Percentiles rank a stretch among this genome's conserved stretches.
phyloP scores from a whole-genome alignment of 2,329 filamentous ascomycete genomes.

The Nakataea oryzae region DNA sequence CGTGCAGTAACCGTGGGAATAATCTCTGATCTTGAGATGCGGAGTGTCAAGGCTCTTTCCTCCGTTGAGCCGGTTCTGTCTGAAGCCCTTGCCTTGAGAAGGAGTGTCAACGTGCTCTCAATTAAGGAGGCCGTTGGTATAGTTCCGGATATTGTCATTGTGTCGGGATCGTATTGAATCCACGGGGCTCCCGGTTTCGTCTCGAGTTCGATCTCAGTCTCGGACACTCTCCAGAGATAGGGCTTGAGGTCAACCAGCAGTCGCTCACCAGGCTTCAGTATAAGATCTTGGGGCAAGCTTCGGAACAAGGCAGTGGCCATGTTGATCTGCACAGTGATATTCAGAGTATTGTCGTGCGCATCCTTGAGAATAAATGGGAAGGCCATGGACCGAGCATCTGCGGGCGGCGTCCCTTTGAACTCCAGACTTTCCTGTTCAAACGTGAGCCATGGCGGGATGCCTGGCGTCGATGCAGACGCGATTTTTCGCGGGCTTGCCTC shows the following conservation, averaged over 20 bases:
- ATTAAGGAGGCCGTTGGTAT: slow-evolving; percentile 24
- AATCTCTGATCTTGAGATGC: slow-evolving; percentile 13
- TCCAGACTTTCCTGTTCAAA: slow-evolving; percentile 52
- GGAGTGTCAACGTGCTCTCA: slow-evolving; percentile 12
- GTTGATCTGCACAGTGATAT: slow-evolving; percentile 35
- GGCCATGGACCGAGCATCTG: slow-evolving; percentile 46
- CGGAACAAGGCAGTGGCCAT: slow-evolving; percentile 26
- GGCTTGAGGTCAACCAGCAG: slow-evolving; percentile 31
- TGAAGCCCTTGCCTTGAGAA: slow-evolving; percentile 18
- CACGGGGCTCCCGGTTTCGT: slow-evolving; percentile 27
- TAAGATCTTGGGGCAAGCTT: slow-evolving; percentile 26
- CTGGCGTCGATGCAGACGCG: slow-evolving; percentile 32
- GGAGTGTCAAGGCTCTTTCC: slow-evolving; percentile 25
- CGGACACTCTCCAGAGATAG: slow-evolving; percentile 28
- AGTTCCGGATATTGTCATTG: slow-evolving; percentile 27
- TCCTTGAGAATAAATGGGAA: slow-evolving; percentile 52
- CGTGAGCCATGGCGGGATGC: slow-evolving; percentile 58
- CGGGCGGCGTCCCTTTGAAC: slow-evolving; percentile 54
- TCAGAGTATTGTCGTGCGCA: slow-evolving; percentile 46
- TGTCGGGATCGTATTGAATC: slow-evolving; percentile 25
- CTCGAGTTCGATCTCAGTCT: slow-evolving; percentile 24
- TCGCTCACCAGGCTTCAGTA: slow-evolving; percentile 26
- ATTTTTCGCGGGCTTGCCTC: slow-evolving; percentile 39
- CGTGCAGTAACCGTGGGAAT: background rate
- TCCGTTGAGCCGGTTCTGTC: slow-evolving; percentile 22